Percentiles rank a stretch among this genome's conserved stretches.
phyloP scores from a whole-genome alignment of 805 yeast genomes.

The Lachancea waltii region DNA sequence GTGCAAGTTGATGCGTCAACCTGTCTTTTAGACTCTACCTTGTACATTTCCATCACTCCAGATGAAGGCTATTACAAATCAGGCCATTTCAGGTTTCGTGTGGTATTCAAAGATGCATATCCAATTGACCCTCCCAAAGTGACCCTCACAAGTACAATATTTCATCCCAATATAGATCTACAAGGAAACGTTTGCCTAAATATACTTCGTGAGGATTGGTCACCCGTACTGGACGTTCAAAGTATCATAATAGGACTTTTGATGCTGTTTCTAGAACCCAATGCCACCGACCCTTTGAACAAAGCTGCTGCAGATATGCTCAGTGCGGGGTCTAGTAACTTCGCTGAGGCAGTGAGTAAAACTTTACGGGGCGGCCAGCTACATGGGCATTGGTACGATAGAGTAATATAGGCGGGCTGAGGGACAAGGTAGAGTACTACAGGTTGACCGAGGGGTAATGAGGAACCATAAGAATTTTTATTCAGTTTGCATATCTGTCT shows the following conservation, averaged over 20 bases:
- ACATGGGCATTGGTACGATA: constrained; percentile 54
- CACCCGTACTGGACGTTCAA: constrained; percentile 80
- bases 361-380: constrained; percentile 65
- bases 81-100: constrained; percentile 48
- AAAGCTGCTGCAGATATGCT: constrained; percentile 75
- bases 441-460: too few relatives aligned
- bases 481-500: too few relatives aligned
- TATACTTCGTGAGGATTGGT: constrained; percentile 92
- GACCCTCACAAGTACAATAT: constrained; percentile 60
- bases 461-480: too few relatives aligned
- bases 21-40: constrained; percentile 10
- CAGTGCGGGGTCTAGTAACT: constrained; percentile 42
- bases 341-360: too few relatives aligned
- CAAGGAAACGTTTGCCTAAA: constrained; percentile 90
- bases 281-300: constrained; percentile 86
- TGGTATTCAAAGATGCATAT: constrained; percentile 60
- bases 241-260: constrained; percentile 78
- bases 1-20: constrained; percentile 9
- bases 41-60: constrained; percentile 20
- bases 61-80: constrained; percentile 27
- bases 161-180: constrained; percentile 89
- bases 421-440: background rate
- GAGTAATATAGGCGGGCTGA: constrained; percentile 35
- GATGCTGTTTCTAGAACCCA: constrained; percentile 83
- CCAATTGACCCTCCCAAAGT: constrained; percentile 94